Conservation (phyloP, 2,329 filamentous ascomycete species). For the Laburnicola sp. region DNA sequence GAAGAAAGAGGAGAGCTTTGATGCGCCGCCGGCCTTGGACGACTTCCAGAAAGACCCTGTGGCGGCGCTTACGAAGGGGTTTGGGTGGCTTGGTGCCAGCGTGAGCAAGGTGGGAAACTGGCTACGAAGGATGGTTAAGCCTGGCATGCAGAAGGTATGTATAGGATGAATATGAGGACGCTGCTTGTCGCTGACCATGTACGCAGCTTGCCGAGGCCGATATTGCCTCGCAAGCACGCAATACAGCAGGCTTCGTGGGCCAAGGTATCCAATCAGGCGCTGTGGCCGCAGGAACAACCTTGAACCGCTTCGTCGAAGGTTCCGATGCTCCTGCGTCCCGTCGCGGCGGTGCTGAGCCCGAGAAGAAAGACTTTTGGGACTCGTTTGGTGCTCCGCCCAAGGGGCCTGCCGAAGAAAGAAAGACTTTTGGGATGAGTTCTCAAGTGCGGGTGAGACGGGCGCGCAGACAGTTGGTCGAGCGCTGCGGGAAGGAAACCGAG, state of each 20-base stretch:
- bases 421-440: conserved; percentile 64
- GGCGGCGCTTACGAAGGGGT: conserved; percentile 84
- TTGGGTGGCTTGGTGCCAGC: conserved; percentile 89
- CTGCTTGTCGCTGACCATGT: not conserved
- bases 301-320: conserved; percentile 88
- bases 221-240: conserved; percentile 61
- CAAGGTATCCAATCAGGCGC: conserved; percentile 68
- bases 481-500: conserved; percentile 47
- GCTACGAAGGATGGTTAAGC: conserved; percentile 93
- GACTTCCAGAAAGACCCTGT: conserved; percentile 92
- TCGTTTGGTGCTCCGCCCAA: conserved; percentile 71
- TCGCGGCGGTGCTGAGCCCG: conserved; percentile 52
- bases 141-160: conserved; percentile 81
- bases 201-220: conserved; percentile 71
- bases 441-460: conserved; percentile 35
- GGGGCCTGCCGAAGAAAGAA: conserved; percentile 55
- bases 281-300: conserved; percentile 73
- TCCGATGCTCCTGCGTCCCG: conserved; percentile 12
- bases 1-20: conserved; percentile 47
- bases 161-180: not conserved
- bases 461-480: conserved; percentile 31
- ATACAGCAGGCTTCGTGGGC: conserved; percentile 57
- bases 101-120: conserved; percentile 87
- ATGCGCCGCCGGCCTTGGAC: conserved; percentile 69
- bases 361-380: conserved; percentile 88